Percentiles rank a stretch among this genome's conserved stretches.
phyloP scores from a whole-genome alignment of 129 eudicot genomes.

The Centrapalus pauciflorus region DNA sequence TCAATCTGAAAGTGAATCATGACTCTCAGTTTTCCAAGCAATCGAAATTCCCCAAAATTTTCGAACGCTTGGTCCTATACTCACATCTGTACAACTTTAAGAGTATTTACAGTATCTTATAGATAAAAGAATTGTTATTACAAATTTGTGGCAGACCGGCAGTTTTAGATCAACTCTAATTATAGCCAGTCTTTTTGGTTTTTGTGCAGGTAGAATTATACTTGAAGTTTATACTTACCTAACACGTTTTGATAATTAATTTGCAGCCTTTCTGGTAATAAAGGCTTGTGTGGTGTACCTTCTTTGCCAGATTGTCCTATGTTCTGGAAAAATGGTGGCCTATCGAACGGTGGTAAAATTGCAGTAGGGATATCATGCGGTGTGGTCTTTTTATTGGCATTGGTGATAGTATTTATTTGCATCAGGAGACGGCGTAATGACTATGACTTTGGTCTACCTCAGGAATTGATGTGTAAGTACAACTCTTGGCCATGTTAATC shows the following conservation, averaged over 20 bases:
- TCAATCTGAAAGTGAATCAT: too few species aligned
- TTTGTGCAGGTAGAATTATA: neutral
- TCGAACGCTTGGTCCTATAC: too few species aligned
- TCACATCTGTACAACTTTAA: too few species aligned
- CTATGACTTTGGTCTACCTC: conserved; percentile 88
- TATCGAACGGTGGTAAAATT: conserved; percentile 69
- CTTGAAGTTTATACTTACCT: neutral
- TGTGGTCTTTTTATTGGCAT: conserved; percentile 36
- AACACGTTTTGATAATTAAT: neutral
- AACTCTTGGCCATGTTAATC: neutral
- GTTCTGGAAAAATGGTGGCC: conserved; percentile 62
- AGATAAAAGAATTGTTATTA: neutral
- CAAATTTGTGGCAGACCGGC: neutral
- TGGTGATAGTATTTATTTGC: conserved; percentile 43
- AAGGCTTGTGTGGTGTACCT: conserved; percentile 91
- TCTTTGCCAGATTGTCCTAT: conserved; percentile 78
- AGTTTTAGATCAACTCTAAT: neutral
- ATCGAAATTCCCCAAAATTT: too few species aligned
- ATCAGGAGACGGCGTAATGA: conserved; percentile 60
- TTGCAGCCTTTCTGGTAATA: conserved; percentile 81
- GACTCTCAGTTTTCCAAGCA: too few species aligned
- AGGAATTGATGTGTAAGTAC: conserved; percentile 72
- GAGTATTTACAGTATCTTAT: too few species aligned
- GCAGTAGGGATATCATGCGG: conserved; percentile 74
- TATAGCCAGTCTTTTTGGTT: neutral